Evolutionary conservation across 495 filamentous ascomycete genomes (phyloP).

Genomic region (Clavariopsis aquatica): DNA sequence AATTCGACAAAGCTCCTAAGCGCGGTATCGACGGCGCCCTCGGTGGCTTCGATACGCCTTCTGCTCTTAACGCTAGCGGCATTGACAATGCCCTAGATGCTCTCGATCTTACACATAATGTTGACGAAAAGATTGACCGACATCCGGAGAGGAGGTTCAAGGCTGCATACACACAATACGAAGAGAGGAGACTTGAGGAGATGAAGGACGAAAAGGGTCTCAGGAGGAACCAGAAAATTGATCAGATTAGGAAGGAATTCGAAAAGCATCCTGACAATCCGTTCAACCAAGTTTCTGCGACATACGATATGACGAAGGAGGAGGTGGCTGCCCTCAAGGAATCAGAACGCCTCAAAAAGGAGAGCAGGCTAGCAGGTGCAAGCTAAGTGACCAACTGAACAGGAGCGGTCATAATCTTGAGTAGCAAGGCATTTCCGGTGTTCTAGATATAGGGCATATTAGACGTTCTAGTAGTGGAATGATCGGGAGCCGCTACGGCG

Average conservation of each 20-base stretch:
- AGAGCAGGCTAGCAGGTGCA: conserved; percentile 59
- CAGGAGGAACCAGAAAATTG: conserved; percentile 75
- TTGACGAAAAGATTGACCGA: conserved; percentile 68
- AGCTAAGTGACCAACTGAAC: background rate
- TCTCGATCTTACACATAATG: conserved; percentile 62
- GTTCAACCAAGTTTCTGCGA: conserved; percentile 76
- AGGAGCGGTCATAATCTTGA: background rate
- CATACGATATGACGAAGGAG: conserved; percentile 74
- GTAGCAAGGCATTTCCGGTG: background rate
- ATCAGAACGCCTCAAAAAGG: conserved; percentile 71
- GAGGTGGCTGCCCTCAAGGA: conserved; percentile 69
- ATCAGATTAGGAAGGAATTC: conserved; percentile 83
- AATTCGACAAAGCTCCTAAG: conserved; percentile 52
- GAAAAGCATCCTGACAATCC: conserved; percentile 90
- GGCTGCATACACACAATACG: conserved; percentile 84
- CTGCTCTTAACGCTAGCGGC: conserved; percentile 72
- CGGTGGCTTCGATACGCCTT: conserved; percentile 44
- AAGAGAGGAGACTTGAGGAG: conserved; percentile 81
- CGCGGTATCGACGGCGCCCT: conserved; percentile 51
- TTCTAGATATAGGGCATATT: background rate
- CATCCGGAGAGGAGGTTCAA: conserved; percentile 84
- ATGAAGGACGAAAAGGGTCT: conserved; percentile 81
- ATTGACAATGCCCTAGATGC: conserved; percentile 92
- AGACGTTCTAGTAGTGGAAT: background rate
- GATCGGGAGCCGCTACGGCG: background rate